These are phyloP conservation scores for Populus hybrid DNA, from an alignment of 441 rosid species.

Conservation along the genomic window DNA sequence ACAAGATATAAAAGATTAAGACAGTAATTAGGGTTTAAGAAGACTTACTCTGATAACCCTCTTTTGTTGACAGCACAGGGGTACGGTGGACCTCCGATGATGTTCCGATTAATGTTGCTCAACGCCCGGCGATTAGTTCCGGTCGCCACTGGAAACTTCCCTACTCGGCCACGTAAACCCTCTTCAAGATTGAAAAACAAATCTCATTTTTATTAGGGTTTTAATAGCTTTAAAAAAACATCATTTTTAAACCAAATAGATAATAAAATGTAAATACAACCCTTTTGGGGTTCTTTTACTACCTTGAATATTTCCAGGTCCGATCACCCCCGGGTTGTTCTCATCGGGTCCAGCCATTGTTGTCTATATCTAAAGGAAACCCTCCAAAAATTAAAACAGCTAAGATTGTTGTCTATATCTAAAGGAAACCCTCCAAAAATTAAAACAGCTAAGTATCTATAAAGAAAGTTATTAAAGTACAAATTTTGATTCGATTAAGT, in stretches of 20 bases:
- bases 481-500: neutral
- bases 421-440: constrained; percentile 15
- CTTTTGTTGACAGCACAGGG: constrained; percentile 72
- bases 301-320: constrained; percentile 51
- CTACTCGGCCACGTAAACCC: constrained; percentile 44
- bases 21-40: constrained; percentile 7
- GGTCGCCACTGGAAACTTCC: constrained; percentile 45
- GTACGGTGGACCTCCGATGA: constrained; percentile 47
- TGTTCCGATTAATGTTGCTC: constrained; percentile 60
- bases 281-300: constrained; percentile 2
- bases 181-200: constrained; percentile 27
- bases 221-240: neutral
- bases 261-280: neutral
- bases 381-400: constrained; percentile 16
- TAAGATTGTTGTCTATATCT: constrained; percentile 31
- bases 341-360: constrained; percentile 68
- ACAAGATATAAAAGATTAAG: neutral
- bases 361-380: constrained; percentile 23
- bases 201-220: constrained; percentile 10
- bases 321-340: constrained; percentile 62
- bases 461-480: neutral
- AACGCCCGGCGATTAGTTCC: constrained; percentile 67
- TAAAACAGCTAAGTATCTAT: constrained; percentile 10
- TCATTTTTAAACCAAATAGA: constrained; percentile 2
- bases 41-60: constrained; percentile 55